Base-by-base conservation (phyloP, 306 rosid genomes). In the Senna siamea region DNA sequence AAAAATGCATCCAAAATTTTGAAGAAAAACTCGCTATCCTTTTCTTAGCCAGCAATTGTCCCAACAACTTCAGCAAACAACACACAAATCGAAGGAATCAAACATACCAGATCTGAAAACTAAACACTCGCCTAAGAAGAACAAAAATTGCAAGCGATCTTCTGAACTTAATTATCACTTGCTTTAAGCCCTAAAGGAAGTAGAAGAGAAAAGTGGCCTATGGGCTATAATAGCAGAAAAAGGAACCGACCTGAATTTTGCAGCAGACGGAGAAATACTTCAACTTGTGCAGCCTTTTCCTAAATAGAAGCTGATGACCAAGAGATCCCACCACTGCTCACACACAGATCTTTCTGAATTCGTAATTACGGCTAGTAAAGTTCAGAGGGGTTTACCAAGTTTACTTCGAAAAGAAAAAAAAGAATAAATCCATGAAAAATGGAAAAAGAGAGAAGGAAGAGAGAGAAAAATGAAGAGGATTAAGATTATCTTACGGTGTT, bases 31-130 rank as follows among this genome's bases (percentile, higher is more conserved):
- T 60, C 46, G 47, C 46, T 60, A 34, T 59, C 56, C 73, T 69
- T 72, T 70, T 46, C 14, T 64, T 30, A 23, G 43, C 68, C 55
- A 56, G 43, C 68, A 71, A 74, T 55, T 68, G 69, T 51, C 58
- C 38, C 38, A 14, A 71, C 72, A 73, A 73, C 74, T 2, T 9
- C 18, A 32, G 10, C 22, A 69, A 74, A 9, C 56, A 66, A 53
- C 20, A 72, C 30, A 47, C 46, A 58, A 56, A 82, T 69, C 53
- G 37, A 63, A 69, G 15, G 20, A 58, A 72, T 9, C 0, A 14
- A 58, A 47, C 70, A 48, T 0, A 34, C 17, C 68, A 83, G 96
- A 90, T 88, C 91, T 89, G 82, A 53, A 71, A 62, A 66, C 5
- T 11, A 56, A 60, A n/a, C 44, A 57, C 55, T 40, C 57, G 9